Evolutionary conservation across 2,329 filamentous ascomycete species (phyloP), one percentile per base, ranked within the genome.

Genomic region (Curvularia eragrostidis): DNA sequence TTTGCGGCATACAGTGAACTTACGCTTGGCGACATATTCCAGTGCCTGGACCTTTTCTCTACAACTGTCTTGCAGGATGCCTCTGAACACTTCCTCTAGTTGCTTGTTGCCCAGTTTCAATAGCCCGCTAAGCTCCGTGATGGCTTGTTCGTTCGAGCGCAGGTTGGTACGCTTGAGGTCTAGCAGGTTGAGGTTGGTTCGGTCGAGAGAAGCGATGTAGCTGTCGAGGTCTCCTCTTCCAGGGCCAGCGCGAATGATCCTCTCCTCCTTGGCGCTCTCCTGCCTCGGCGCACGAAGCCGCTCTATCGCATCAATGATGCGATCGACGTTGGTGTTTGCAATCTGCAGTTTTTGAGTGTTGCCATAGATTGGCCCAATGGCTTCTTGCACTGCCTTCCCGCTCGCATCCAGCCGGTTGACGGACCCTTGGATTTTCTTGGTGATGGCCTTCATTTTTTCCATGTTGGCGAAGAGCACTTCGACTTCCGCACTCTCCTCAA

Each of bases 341-440:
- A 89, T 85, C 77, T 98, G 95, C 21, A 98, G 83, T 62, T 88
- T 89, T 77, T 92, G 91, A 0, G 95, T 98, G 77, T 97, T 96
- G 68, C 90, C 91, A 73, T 93, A 96, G 41, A 99, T 89, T 8
- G 95, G 95, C 0, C 92, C 92, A 54, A 96, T 93, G 10, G 96
- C 93, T 72, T 97, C 91, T 70, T 92, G 89, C 19, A 98, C 93
- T 59, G 90, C 93, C 78, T 93, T 92, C 18, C 94, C 95, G 52
- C 91, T 96, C 36, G 89, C 87, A 69, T 98, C 93, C 32, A 99
- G 83, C 54, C 93, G 86, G 36, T 87, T 86, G 66, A 97, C 84
- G 50, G 91, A 96, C 26, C 91, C 89, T 77, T 96, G 91, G 54
- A 99, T 97, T 82, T 96, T 97, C 81, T 95, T 97, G 30, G 93